phyloP scores from a whole-genome alignment of 2,329 filamentous ascomycete species.

The Colletotrichum sp. region DNA sequence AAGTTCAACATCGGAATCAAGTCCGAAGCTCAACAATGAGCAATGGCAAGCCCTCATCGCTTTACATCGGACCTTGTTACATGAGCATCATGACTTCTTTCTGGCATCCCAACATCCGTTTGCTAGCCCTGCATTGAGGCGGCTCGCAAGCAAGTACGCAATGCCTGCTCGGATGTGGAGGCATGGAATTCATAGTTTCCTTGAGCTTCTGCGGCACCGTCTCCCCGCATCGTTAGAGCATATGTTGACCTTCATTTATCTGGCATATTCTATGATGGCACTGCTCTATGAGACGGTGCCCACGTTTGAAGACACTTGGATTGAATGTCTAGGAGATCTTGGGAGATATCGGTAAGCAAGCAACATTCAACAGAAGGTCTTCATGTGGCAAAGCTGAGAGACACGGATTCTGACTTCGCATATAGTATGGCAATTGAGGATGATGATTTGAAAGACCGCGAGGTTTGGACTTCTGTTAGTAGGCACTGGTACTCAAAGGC shows the following conservation, averaged over 20 bases:
- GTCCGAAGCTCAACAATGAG: constrained; percentile 57
- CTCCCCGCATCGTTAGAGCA: constrained; percentile 81
- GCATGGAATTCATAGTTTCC: constrained; percentile 85
- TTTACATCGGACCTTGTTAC: constrained; percentile 78
- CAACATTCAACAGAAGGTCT: accelerated
- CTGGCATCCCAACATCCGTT: constrained; percentile 86
- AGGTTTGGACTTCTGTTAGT: constrained; percentile 82
- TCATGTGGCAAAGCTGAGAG: accelerated
- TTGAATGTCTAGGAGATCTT: constrained; percentile 89
- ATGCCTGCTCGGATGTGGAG: constrained; percentile 97
- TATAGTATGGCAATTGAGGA: constrained; percentile 84
- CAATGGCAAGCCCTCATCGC: constrained; percentile 88
- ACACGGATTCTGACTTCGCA: accelerated
- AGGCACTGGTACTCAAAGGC: constrained; percentile 86
- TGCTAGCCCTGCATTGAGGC: constrained; percentile 69
- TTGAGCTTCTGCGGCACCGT: constrained; percentile 76
- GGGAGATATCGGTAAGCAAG: constrained; percentile 64
- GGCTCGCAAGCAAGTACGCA: constrained; percentile 78
- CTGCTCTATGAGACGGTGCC: constrained; percentile 85
- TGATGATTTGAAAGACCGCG: constrained; percentile 73
- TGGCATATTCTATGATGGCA: constrained; percentile 90
- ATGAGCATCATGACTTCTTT: constrained; percentile 88
- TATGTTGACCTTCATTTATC: constrained; percentile 89
- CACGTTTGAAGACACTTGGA: constrained; percentile 86
- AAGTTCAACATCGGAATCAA: constrained; percentile 46